Base-by-base conservation (phyloP, 352 stramenopile genomes). In the Globisporangium paddicum region DNA sequence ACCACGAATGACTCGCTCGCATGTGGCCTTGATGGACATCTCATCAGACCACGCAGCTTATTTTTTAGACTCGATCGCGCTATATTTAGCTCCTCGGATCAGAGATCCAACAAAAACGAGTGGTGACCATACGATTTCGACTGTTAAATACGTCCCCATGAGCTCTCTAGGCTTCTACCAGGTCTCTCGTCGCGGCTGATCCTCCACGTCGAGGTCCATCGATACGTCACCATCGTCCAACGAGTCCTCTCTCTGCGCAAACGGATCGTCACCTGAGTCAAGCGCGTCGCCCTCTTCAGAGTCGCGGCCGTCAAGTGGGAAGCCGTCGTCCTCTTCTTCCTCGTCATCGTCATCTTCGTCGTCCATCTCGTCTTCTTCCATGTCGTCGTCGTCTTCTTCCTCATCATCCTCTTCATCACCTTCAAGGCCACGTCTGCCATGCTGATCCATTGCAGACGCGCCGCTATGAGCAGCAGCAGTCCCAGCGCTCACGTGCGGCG, bases 331-430 rank as follows among this genome's bases (percentile, higher is more conserved):
- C 28, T 67, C 67, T 23, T 82, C 71, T 28, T 68, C 62, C 5
- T 63, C 63, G n/a, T 77, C 68, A 21, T 79, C 66, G 26, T 66
- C 67, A n/a, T 82, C 71, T 32, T 51, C 55, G n/a, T 62, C 58
- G 35, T 71, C 66, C 26, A 72, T 64, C 16, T 82, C 73, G 0
- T 75, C 72, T 5, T 69, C 58, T 1, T 81, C 73, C 18, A 82
- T 63, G 10, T 77, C 74, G n/a, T 80, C 64, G 7, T 69, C 71
- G 4, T 74, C 73, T 11, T 77, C 77, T 28, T 64, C 62, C 2
- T 50, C 44, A 4, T 51, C 45, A 16, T 68, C 68, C n/a, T 66
- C 62, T 14, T 58, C 61, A 19, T 63, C 63, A 2, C 44, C 63
- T 10, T 61, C 42, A 4, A 48, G 42, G 2, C 55, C 13, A 50